Base-by-base conservation (phyloP, 768 basidiomycete genomes). In the Antrodiella citrinella region DNA sequence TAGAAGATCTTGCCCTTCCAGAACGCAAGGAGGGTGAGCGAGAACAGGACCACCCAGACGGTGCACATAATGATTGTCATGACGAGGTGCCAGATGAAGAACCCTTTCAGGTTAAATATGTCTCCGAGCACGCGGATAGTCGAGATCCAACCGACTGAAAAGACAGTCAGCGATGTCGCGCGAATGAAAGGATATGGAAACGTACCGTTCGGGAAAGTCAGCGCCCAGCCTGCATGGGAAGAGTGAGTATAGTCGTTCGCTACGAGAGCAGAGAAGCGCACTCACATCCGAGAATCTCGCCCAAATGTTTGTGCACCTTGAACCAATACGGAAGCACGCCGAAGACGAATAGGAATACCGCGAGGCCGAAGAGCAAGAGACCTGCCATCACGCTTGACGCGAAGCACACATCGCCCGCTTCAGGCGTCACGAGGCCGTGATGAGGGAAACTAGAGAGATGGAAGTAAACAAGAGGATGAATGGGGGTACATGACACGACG, bases 301-400 rank as follows among this genome's bases (percentile, higher is more conserved):
- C 54, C 42, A 74, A 65, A 40, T 69, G 58, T 59, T 72, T 74
- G 58, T 74, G 68, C 18, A 74, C 51, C 59, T 75, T 75, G 65
- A 72, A 74, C 71, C 72, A 72, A 54, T 72, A 74, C n/a, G 72
- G 72, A 18, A 74, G 51, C 22, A 67, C 58, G 4, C 71, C 71
- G 42, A 74, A 72, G 23, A 69, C 24, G 57, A 76, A 73, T 45
- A 75, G 66, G 58, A 74, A 75, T 2, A 75, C 61, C 4, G 73
- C 72, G 23, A 75, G 67, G 22, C 74, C 74, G 45, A 68, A 74
- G 7, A 76, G 64, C 49, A 75, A 52, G 9, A 75, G 45, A 5
- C 60, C 69, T 5, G 53, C 53, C 55, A 75, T 57, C 43, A 74
- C 68, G 41, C 67, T 70, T 24, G 61, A 49, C 9, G 71, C 69